Evolutionary conservation across 192 early-diverging fungal species (phyloP).

Genomic region (Umbelopsis ramanniana): DNA sequence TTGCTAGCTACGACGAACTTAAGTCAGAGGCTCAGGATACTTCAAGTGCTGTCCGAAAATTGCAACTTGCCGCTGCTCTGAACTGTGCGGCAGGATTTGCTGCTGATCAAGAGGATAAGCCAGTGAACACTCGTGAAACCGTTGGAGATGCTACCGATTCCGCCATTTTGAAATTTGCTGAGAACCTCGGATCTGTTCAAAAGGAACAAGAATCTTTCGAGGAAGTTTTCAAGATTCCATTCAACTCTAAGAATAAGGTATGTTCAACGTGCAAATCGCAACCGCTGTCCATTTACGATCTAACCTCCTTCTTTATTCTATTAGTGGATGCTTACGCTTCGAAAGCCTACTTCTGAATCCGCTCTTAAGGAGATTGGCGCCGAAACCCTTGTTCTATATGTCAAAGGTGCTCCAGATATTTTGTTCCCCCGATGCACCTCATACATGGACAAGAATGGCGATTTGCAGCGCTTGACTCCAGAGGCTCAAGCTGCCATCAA

Average conservation of each 20-base stretch:
- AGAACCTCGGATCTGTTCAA: slow-evolving; percentile 22
- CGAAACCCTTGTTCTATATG: slow-evolving; percentile 51
- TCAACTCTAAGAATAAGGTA: slow-evolving; percentile 73
- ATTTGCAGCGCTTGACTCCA: slow-evolving; percentile 47
- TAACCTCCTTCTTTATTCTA: background rate
- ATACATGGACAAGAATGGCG: slow-evolving; percentile 42
- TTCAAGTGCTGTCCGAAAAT: slow-evolving; percentile 30
- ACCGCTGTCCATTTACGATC: background rate
- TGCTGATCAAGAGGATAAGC: slow-evolving; percentile 37
- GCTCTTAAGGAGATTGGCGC: slow-evolving; percentile 25
- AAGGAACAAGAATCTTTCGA: slow-evolving; percentile 28
- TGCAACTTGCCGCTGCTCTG: slow-evolving; percentile 37
- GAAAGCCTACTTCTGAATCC: slow-evolving; percentile 24
- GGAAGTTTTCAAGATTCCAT: slow-evolving; percentile 59
- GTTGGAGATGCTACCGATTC: slow-evolving; percentile 89
- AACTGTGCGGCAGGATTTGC: slow-evolving; percentile 79
- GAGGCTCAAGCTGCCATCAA: slow-evolving; percentile 40
- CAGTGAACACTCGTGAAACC: slow-evolving; percentile 54
- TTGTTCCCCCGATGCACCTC: slow-evolving; percentile 56
- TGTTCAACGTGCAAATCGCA: background rate
- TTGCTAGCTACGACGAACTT: slow-evolving; percentile 12
- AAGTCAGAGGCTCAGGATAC: background rate
- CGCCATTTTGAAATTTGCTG: slow-evolving; percentile 77
- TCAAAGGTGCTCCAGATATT: slow-evolving; percentile 87
- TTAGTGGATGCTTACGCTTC: slow-evolving; percentile 63